Conservation (phyloP, 352 stramenopile genomes). For the Phytophthora tentaculata region DNA sequence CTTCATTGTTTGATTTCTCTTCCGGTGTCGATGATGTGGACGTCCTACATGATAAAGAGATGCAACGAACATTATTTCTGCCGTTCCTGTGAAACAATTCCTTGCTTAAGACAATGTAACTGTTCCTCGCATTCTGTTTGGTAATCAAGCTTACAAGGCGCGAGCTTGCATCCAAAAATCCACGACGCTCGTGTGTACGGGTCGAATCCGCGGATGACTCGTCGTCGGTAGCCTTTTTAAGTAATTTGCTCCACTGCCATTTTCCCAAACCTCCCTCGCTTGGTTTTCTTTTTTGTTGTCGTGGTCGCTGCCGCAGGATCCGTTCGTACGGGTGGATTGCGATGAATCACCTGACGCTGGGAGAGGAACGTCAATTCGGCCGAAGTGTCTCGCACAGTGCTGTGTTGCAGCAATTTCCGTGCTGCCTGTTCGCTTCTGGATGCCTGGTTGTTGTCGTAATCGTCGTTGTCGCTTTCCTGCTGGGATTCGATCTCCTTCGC, state of each 20-base stretch:
- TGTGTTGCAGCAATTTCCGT: slow-evolving; percentile 47
- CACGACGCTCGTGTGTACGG: slow-evolving; percentile 26
- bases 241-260: too few species aligned
- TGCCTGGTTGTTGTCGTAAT: slow-evolving; percentile 33
- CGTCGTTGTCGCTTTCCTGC: slow-evolving; percentile 44
- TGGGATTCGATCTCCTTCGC: slow-evolving; percentile 39
- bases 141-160: slow-evolving; percentile 39
- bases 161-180: slow-evolving; percentile 37
- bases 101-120: slow-evolving; percentile 14
- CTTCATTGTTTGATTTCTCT: slow-evolving; percentile 5
- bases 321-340: slow-evolving; percentile 59
- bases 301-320: slow-evolving; percentile 26
- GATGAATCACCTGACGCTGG: slow-evolving; percentile 80
- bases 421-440: slow-evolving; percentile 33
- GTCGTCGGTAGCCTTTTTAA: too few species aligned
- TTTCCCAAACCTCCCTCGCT: too few species aligned
- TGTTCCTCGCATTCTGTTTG: slow-evolving; percentile 35
- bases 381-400: slow-evolving; percentile 60
- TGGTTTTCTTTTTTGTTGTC: slow-evolving; percentile 37
- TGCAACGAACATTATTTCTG: slow-evolving; percentile 4
- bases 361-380: slow-evolving; percentile 80
- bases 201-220: slow-evolving; percentile 14
- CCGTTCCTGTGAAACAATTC: not conserved
- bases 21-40: not conserved
- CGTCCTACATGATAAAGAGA: slow-evolving; percentile 2